Percentiles rank a stretch among this genome's conserved stretches.
phyloP scores from a whole-genome alignment of 306 rosid species.

The Nissolia schottii region DNA sequence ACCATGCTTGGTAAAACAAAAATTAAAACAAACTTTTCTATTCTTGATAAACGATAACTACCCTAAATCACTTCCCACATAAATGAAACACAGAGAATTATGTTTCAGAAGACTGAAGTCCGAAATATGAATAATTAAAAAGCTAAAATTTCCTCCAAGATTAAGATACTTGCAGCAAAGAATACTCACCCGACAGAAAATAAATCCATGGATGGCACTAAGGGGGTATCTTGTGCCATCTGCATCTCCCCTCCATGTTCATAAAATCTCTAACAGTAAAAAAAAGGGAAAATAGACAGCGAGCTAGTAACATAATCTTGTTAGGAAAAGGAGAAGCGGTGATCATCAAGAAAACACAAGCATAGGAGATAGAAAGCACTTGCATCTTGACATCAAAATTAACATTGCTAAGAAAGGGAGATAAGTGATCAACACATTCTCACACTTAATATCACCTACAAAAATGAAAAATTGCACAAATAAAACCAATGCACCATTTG shows the following conservation, averaged over 20 bases:
- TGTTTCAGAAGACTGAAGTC: neutral
- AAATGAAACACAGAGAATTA: neutral
- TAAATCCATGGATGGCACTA: too few relatives aligned
- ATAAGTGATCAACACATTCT: constrained; percentile 78
- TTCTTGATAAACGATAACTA: neutral
- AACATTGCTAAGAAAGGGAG: neutral
- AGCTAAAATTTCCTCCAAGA: neutral
- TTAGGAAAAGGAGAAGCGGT: neutral
- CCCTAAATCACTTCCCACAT: neutral
- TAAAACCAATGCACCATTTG: constrained; percentile 16
- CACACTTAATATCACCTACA: constrained; percentile 91
- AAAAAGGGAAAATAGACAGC: neutral
- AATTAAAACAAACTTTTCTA: neutral
- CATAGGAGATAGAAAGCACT: constrained; percentile 5
- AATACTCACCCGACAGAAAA: constrained; percentile 86
- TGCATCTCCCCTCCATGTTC: too few relatives aligned
- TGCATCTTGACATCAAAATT: neutral
- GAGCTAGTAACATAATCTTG: neutral
- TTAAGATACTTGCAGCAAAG: constrained; percentile 23
- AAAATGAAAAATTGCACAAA: constrained; percentile 18
- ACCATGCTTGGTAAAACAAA: too few relatives aligned
- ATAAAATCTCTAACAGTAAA: constrained; percentile 76
- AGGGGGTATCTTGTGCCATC: too few relatives aligned
- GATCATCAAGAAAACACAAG: neutral
- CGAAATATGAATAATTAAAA: constrained; percentile 3